phyloP scores from a whole-genome alignment of 2,329 filamentous ascomycete species.

The Parastagonospora avenae region DNA sequence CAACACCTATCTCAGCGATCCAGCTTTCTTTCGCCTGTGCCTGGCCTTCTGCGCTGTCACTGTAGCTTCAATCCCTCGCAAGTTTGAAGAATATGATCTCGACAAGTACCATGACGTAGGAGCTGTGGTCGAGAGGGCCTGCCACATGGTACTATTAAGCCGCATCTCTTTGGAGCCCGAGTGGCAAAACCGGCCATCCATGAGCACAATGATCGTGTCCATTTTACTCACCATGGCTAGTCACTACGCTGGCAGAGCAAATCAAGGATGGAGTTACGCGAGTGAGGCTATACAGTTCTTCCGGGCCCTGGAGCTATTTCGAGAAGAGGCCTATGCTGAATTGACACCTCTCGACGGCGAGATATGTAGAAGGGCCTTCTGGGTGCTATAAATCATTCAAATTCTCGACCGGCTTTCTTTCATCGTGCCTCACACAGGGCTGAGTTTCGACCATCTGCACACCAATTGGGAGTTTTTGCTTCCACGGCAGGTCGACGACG shows the following conservation, averaged over 20 bases:
- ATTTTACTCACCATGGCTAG: slow-evolving; percentile 17
- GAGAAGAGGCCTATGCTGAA: slow-evolving; percentile 12
- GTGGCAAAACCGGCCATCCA: slow-evolving; percentile 14
- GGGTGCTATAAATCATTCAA: slow-evolving; percentile 22
- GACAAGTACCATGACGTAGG: slow-evolving; percentile 9
- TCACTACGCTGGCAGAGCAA: slow-evolving; percentile 14
- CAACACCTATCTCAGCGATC: slow-evolving; percentile 5
- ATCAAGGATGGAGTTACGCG: slow-evolving; percentile 20
- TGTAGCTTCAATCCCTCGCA: slow-evolving; percentile 17
- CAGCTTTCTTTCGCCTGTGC: slow-evolving; percentile 17
- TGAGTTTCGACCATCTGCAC: slow-evolving; percentile 18
- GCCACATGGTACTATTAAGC: slow-evolving; percentile 15
- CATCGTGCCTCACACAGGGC: slow-evolving; percentile 19
- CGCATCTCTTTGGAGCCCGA: slow-evolving; percentile 9
- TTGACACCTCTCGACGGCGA: slow-evolving; percentile 11
- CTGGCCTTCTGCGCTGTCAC: slow-evolving; percentile 16
- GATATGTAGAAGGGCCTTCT: slow-evolving; percentile 20
- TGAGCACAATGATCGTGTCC: slow-evolving; percentile 13
- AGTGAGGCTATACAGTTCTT: slow-evolving; percentile 22
- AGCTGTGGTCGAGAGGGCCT: slow-evolving; percentile 15
- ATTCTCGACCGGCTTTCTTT: slow-evolving; percentile 22
- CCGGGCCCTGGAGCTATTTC: slow-evolving; percentile 13
- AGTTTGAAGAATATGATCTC: slow-evolving; percentile 11
- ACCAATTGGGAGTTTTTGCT: slow-evolving; percentile 21
- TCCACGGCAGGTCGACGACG: slow-evolving; percentile 9